Base-by-base conservation (phyloP, 345 rosid species). In the Sonneratia alba region DNA sequence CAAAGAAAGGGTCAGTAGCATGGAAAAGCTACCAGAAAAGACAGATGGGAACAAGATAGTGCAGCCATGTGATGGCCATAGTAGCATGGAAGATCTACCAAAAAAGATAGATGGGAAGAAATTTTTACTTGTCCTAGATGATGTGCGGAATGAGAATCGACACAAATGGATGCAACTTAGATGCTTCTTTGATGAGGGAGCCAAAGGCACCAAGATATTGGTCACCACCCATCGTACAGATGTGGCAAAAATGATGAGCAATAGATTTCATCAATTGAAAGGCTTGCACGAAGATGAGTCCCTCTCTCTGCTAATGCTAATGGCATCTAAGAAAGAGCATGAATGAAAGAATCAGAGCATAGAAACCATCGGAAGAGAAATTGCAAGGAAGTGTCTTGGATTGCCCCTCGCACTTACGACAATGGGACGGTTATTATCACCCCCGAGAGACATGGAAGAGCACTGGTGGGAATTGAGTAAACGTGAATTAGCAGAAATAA, bases 391-490 rank as follows among this genome's bases (percentile, higher is more conserved):
- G 4, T 71, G 73, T 4, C 14, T 0, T 14, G 73, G 67, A 0
- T 67, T 71, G 16, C 73, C 73, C 15, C 40, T 71, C n/a, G 24
- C 49, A 0, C 0, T 59, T 18, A 21, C 10, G 12, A 56, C 38
- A 13, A 0, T 12, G 24, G 72, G 72, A 6, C 0, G 65, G 43
- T 8, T 40, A 0, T 40, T 40, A 48, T 15, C 7, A 3, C 0
- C 40, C 34, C 10, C 0, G 2, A 43, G 5, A 16, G 0, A 67
- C 19, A 16, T 53, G 1, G 64, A 56, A 51, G 36, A 36, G 4
- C 75, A 67, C 3, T 76, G 83, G 78, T 24, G 12, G n/a, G 1
- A 40, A 19, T 65, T 77, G 16, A 7, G 11, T 3, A 22, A 57
- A 43, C 22, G 27, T 2, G 66, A 68, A 11, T 22, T 72, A 43